Percentiles rank a stretch among this genome's conserved stretches.
phyloP scores from a whole-genome alignment of 345 rosid genomes.

The Heritiera littoralis region DNA sequence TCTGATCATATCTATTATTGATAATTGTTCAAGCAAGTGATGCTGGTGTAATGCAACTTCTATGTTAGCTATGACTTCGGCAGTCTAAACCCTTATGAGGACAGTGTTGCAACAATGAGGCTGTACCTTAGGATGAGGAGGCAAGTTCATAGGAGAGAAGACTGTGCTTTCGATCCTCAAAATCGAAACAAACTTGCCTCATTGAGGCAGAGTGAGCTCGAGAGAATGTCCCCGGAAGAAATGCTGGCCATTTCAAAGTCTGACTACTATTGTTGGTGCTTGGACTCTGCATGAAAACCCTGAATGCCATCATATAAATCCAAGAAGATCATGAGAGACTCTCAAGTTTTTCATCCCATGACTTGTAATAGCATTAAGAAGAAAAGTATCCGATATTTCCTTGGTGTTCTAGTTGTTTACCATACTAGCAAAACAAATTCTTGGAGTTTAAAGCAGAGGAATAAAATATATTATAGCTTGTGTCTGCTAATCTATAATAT shows the following conservation, averaged over 20 bases:
- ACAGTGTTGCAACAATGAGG: conserved; percentile 88
- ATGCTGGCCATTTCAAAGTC: conserved; percentile 71
- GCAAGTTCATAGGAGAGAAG: conserved; percentile 61
- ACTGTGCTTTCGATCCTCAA: conserved; percentile 66
- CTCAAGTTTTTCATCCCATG: not conserved
- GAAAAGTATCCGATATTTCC: conserved; percentile 17
- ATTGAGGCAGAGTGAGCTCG: conserved; percentile 85
- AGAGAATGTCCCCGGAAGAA: conserved; percentile 76
- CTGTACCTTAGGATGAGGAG: conserved; percentile 84
- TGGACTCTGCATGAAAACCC: conserved; percentile 46
- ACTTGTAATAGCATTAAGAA: conserved; percentile 12
- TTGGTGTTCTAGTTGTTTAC: not conserved
- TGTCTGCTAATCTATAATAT: not conserved
- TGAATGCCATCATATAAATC: not conserved
- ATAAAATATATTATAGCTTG: not conserved
- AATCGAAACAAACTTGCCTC: conserved; percentile 68
- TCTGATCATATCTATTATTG: not conserved
- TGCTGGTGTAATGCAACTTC: not conserved
- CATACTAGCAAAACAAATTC: not conserved
- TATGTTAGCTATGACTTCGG: conserved; percentile 71
- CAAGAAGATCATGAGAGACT: not conserved
- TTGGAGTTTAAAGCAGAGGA: not conserved
- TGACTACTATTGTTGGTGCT: conserved; percentile 91
- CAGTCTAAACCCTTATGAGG: conserved; percentile 80
- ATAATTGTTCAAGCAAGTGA: not conserved